Evolutionary conservation across 2,329 filamentous ascomycete species (phyloP).

Genomic region (Alternaria triticina): DNA sequence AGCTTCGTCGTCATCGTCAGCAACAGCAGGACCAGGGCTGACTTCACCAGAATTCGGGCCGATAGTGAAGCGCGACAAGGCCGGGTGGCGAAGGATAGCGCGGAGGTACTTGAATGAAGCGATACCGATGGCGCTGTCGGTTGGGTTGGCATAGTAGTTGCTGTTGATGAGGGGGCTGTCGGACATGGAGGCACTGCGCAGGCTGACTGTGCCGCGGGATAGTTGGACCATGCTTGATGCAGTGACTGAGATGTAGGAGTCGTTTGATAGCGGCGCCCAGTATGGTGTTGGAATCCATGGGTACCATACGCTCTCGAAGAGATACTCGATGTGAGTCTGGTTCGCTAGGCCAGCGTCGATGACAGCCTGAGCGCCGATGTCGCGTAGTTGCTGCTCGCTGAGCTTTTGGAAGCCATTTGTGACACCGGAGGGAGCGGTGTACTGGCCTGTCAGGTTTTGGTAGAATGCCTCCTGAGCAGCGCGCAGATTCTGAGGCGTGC

Average conservation of each 20-base stretch:
- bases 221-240: constrained; percentile 32
- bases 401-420: constrained; percentile 41
- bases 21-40: constrained; percentile 32
- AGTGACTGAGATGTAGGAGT: constrained; percentile 45
- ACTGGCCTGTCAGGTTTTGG: constrained; percentile 35
- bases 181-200: constrained; percentile 34
- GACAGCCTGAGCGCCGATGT: constrained; percentile 23
- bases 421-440: constrained; percentile 40
- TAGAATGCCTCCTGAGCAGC: constrained; percentile 35
- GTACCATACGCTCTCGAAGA: constrained; percentile 34
- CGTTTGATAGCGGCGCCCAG: constrained; percentile 40
- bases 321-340: constrained; percentile 38
- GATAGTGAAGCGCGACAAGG: constrained; percentile 25
- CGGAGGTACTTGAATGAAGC: constrained; percentile 43
- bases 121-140: constrained; percentile 44
- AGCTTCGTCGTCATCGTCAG: constrained; percentile 36
- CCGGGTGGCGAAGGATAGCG: constrained; percentile 29
- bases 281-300: constrained; percentile 33
- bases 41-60: constrained; percentile 35
- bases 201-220: constrained; percentile 47
- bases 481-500: constrained; percentile 29
- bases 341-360: constrained; percentile 27
- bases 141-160: constrained; percentile 42
- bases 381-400: constrained; percentile 22
- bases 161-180: constrained; percentile 45